phyloP scores from a whole-genome alignment of 2,329 filamentous ascomycete species.

The Dryadomyces quercus-mongolicae region DNA sequence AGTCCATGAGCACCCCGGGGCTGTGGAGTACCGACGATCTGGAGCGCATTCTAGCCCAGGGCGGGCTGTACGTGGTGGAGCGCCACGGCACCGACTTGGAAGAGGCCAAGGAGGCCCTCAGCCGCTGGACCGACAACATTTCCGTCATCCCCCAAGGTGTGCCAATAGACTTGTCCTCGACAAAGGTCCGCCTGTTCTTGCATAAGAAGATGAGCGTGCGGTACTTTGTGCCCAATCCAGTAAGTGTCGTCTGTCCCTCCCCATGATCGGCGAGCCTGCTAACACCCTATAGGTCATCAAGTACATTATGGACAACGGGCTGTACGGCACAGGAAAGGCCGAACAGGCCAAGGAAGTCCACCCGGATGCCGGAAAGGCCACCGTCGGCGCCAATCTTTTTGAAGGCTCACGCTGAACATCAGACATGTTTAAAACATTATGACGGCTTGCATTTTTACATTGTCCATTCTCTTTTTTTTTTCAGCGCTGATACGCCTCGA shows the following conservation, averaged over 20 bases:
- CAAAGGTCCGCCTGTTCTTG: conserved; percentile 70
- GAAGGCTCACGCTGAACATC: not conserved
- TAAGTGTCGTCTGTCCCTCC: conserved; percentile 1
- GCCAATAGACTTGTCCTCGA: conserved; percentile 70
- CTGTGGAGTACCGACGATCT: conserved; percentile 80
- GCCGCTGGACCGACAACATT: conserved; percentile 75
- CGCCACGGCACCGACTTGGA: conserved; percentile 75
- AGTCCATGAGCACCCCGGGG: conserved; percentile 63
- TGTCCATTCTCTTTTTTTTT: not conserved
- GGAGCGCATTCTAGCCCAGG: conserved; percentile 75
- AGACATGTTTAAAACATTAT: not conserved
- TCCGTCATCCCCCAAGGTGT: conserved; percentile 83
- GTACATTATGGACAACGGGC: conserved; percentile 4
- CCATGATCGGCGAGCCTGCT: not conserved
- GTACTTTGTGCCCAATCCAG: conserved; percentile 33
- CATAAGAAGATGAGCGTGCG: conserved; percentile 72
- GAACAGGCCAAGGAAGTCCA: not conserved
- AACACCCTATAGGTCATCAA: conserved; percentile 1
- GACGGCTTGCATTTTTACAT: not conserved
- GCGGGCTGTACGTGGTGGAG: conserved; percentile 78
- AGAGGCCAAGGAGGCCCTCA: conserved; percentile 69
- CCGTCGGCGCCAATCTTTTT: not conserved
- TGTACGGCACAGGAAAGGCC: conserved; percentile 3
- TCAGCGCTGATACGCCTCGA: not conserved
- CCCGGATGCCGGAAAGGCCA: not conserved